A percentile compares a stretch with the other conserved stretches of the same genome.
phyloP scores from a whole-genome alignment of 345 rosid species.

The Eucalyptus sp. region DNA sequence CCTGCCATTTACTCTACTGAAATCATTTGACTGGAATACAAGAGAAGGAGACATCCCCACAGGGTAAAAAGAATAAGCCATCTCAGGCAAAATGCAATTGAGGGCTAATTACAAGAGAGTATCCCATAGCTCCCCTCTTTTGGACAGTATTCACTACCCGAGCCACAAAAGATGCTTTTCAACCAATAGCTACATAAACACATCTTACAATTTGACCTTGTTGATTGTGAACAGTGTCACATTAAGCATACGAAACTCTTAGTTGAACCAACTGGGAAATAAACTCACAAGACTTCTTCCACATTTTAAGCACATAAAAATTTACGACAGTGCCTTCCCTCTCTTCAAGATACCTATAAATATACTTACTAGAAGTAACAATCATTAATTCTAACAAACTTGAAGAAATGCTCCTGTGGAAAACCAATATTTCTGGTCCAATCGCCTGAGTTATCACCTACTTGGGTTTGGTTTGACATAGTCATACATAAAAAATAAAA shows the following conservation, averaged over 20 bases:
- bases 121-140: background rate
- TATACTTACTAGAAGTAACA: background rate
- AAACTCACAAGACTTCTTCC: background rate
- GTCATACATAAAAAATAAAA: background rate
- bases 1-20: background rate
- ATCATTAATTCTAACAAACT: background rate
- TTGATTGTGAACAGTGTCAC: background rate
- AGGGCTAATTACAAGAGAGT: background rate
- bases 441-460: background rate
- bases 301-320: background rate
- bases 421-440: background rate
- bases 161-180: background rate
- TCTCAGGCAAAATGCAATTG: background rate
- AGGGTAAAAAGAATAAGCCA: background rate
- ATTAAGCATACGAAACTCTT: background rate
- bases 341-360: background rate
- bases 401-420: background rate
- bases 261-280: background rate
- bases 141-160: background rate
- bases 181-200: background rate
- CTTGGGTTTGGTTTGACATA: background rate
- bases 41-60: background rate
- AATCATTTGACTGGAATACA: background rate
- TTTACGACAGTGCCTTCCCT: background rate
- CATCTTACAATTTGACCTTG: background rate